Conservation (phyloP, 371 early-diverging fungal species). For the Encephalitozoon hellem region DNA sequence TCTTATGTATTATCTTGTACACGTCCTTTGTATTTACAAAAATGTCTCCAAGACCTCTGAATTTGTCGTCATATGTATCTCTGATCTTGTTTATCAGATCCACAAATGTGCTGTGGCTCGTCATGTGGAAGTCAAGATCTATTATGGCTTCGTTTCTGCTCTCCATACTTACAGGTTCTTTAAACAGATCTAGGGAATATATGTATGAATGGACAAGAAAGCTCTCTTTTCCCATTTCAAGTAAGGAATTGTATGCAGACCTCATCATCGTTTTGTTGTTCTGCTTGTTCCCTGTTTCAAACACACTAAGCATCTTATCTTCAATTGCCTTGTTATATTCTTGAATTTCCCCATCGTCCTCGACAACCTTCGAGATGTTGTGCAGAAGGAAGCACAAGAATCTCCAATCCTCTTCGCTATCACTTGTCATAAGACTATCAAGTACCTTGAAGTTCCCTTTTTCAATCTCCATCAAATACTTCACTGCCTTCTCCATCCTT, state of each 20-base stretch:
- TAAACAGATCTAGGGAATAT: conserved; percentile 18
- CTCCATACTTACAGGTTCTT: conserved; percentile 6
- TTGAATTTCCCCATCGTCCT: neutral
- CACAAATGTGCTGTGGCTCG: conserved; percentile 29
- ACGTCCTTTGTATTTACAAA: conserved; percentile 24
- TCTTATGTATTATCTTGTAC: conserved; percentile 26
- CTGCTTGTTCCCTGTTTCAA: conserved; percentile 10
- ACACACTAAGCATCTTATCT: conserved; percentile 39
- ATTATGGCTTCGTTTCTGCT: neutral
- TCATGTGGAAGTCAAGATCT: conserved; percentile 23
- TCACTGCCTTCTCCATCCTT: conserved; percentile 26
- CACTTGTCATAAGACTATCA: conserved; percentile 20
- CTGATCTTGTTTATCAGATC: conserved; percentile 30
- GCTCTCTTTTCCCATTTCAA: conserved; percentile 22
- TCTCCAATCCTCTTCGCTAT: conserved; percentile 39
- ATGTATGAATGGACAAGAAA: conserved; percentile 29
- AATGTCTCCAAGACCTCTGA: conserved; percentile 1
- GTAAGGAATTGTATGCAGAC: conserved; percentile 12
- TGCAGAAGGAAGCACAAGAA: conserved; percentile 32
- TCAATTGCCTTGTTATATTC: conserved; percentile 3
- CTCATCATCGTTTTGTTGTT: conserved; percentile 18
- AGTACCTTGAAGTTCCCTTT: conserved; percentile 29
- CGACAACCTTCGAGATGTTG: neutral
- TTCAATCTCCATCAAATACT: conserved; percentile 39
- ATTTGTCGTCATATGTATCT: conserved; percentile 4